Conservation (phyloP, 2,329 filamentous ascomycete species). For the Fusarium piperis region DNA sequence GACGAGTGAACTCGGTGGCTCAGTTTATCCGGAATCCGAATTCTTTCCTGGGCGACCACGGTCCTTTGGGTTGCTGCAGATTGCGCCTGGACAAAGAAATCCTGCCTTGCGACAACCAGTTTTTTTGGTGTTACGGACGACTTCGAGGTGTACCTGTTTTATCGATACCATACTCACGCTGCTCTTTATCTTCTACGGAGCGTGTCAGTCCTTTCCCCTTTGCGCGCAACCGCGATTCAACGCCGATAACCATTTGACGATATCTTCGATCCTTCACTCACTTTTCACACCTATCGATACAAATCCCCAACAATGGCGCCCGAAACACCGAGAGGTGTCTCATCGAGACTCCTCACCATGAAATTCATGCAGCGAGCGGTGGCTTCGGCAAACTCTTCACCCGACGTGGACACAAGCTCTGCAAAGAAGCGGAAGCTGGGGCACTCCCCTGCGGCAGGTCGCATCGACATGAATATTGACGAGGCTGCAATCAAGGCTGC, state of each 20-base stretch:
- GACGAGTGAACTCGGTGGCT: slow-evolving; percentile 20
- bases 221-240: background rate
- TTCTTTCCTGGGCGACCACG: slow-evolving; percentile 27
- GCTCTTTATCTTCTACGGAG: background rate
- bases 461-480: slow-evolving; percentile 57
- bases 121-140: background rate
- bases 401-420: slow-evolving; percentile 60
- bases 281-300: background rate
- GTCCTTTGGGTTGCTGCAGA: background rate
- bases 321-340: slow-evolving; percentile 74
- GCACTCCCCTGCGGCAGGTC: slow-evolving; percentile 49
- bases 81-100: slow-evolving; percentile 10
- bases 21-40: slow-evolving; percentile 40
- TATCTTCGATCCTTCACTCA: slow-evolving; percentile 1
- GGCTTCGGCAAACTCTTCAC: slow-evolving; percentile 62
- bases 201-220: background rate
- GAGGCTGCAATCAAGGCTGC: slow-evolving; percentile 70
- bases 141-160: background rate
- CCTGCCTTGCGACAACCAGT: slow-evolving; percentile 12
- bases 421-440: slow-evolving; percentile 71
- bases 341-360: slow-evolving; percentile 89
- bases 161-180: background rate
- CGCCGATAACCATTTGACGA: background rate
- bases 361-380: slow-evolving; percentile 96
- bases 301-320: slow-evolving; percentile 53